Evolutionary conservation across 352 stramenopile genomes (phyloP).

Genomic region (Aphanomyces stellatus): DNA sequence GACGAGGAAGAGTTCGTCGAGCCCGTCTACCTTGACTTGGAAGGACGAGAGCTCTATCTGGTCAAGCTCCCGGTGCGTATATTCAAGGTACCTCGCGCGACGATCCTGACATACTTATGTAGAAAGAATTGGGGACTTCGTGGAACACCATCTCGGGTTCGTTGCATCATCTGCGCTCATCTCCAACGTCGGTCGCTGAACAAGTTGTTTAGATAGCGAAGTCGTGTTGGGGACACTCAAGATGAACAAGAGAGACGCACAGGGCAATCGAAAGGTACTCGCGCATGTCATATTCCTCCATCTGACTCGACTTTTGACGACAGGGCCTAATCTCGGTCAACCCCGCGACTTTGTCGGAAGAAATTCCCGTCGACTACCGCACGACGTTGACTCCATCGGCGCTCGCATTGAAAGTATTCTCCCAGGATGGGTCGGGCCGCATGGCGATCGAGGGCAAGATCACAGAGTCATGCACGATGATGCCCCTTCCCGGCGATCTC

Average conservation of each 20-base stretch:
- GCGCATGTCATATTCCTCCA: background rate
- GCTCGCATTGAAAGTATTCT: slow-evolving; percentile 79
- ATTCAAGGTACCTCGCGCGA: no score
- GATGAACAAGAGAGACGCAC: slow-evolving; percentile 59
- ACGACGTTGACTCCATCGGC: slow-evolving; percentile 69
- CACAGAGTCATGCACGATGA: slow-evolving; percentile 79
- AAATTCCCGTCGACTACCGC: slow-evolving; percentile 74
- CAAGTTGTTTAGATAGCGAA: slow-evolving; percentile 51
- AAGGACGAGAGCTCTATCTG: slow-evolving; percentile 82
- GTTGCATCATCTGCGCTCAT: slow-evolving; percentile 3
- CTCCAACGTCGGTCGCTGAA: no score
- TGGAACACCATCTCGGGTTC: slow-evolving; percentile 85
- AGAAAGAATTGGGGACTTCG: slow-evolving; percentile 59
- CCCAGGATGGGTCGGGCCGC: slow-evolving; percentile 68
- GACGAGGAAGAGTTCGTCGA: slow-evolving; percentile 87
- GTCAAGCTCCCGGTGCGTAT: slow-evolving; percentile 69
- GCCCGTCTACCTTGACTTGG: slow-evolving; percentile 77
- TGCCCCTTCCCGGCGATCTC: slow-evolving; percentile 73
- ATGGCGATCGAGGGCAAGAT: slow-evolving; percentile 84
- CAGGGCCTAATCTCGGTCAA: slow-evolving; percentile 76
- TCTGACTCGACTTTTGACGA: background rate
- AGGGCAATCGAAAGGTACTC: slow-evolving; percentile 62
- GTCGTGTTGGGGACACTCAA: slow-evolving; percentile 79
- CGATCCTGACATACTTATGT: no score
- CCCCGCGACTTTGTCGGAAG: slow-evolving; percentile 54